Evolutionary conservation across 2,329 filamentous ascomycete species (phyloP).

Genomic region (Amauroascus niger): DNA sequence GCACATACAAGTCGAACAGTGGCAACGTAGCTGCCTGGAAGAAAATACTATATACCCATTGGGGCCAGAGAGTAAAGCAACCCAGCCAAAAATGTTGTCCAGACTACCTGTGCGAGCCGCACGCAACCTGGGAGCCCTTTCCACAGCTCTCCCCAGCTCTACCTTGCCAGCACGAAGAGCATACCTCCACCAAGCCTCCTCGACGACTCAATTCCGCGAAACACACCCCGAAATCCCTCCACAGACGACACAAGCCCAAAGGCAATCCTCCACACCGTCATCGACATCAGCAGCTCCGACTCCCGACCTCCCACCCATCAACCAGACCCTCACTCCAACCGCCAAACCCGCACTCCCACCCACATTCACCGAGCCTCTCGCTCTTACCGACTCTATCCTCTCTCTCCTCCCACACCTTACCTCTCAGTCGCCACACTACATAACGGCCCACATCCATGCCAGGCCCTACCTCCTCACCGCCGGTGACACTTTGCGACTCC

Average conservation of each 20-base stretch:
- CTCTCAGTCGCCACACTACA: conserved; percentile 40
- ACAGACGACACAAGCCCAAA: conserved; percentile 12
- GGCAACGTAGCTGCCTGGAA: background rate
- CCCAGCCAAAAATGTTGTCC: conserved; percentile 28
- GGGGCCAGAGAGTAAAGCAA: background rate
- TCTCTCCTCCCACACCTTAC: conserved; percentile 37
- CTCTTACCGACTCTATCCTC: conserved; percentile 35
- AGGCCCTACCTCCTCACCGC: conserved; percentile 45
- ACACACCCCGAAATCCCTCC: conserved; percentile 25
- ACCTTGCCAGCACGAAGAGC: conserved; percentile 25
- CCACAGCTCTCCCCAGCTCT: conserved; percentile 8
- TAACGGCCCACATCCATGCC: conserved; percentile 40
- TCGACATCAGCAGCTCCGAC: background rate
- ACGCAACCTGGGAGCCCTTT: conserved; percentile 18
- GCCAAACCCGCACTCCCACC: conserved; percentile 32
- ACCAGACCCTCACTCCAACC: conserved; percentile 15
- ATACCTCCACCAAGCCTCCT: conserved; percentile 35
- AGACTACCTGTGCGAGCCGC: conserved; percentile 26
- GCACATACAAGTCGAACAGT: background rate
- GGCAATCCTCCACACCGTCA: conserved; percentile 17
- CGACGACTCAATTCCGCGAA: conserved; percentile 24
- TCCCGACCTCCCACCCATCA: conserved; percentile 11
- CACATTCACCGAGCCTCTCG: conserved; percentile 31
- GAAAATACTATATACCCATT: background rate
- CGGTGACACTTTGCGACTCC: conserved; percentile 66